Evolutionary conservation across 305 asterid genomes (phyloP).

Genomic region (Fraxinus angustifolia): DNA sequence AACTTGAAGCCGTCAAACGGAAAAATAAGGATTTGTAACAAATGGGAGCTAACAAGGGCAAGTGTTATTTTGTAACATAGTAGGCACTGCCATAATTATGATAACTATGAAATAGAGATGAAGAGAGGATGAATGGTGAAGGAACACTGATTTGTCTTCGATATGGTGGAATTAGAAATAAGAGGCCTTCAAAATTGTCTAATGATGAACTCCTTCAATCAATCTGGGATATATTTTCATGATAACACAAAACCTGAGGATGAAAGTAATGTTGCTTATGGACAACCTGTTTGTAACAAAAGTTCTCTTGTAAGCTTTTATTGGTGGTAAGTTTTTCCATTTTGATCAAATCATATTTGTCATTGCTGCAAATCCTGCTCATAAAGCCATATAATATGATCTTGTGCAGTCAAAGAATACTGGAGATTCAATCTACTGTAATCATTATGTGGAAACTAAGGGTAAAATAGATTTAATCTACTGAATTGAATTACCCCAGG

Average conservation of each 20-base stretch:
- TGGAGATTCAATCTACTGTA: too few relatives aligned
- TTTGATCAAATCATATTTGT: neutral
- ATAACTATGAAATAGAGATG: conserved; percentile 25
- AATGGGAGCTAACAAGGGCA: too few relatives aligned
- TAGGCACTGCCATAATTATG: neutral
- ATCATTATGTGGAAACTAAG: too few relatives aligned
- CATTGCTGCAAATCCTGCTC: neutral
- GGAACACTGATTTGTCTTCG: conserved; percentile 4
- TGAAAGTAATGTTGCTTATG: too few relatives aligned
- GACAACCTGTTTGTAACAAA: too few relatives aligned
- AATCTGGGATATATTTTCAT: conserved; percentile 40
- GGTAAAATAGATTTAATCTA: too few relatives aligned
- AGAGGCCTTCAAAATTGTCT: neutral
- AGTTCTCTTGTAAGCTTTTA: too few relatives aligned
- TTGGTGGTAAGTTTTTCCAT: too few relatives aligned
- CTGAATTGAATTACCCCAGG: too few relatives aligned
- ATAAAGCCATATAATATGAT: neutral
- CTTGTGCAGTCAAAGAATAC: neutral
- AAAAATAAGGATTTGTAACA: too few relatives aligned
- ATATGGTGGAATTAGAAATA: too few relatives aligned
- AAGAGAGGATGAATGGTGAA: conserved; percentile 20
- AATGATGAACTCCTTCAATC: conserved; percentile 42
- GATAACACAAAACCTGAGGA: conserved; percentile 25
- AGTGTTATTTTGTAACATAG: neutral
- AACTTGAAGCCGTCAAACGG: too few relatives aligned